Evolutionary conservation across 805 yeast species (phyloP).

Genomic region (Barnettozyma sucrosica): DNA sequence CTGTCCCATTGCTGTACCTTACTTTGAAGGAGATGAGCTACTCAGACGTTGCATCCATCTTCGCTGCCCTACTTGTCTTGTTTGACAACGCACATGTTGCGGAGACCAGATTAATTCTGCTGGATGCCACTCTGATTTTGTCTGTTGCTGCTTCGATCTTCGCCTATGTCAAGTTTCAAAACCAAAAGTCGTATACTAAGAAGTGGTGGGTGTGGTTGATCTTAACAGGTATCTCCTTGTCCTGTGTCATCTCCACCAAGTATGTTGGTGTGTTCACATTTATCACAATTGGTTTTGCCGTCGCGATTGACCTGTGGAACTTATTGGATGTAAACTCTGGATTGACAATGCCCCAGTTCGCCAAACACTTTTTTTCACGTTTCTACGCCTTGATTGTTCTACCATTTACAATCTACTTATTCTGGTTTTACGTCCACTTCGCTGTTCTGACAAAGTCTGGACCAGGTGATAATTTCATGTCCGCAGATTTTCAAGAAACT

Average conservation of each 20-base stretch:
- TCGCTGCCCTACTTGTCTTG: constrained; percentile 70
- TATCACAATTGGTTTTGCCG: constrained; percentile 82
- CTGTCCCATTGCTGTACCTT: constrained; percentile 77
- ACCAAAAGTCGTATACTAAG: constrained; percentile 57
- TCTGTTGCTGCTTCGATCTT: constrained; percentile 79
- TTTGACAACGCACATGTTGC: constrained; percentile 88
- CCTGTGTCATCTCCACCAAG: constrained; percentile 91
- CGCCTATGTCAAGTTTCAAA: constrained; percentile 72
- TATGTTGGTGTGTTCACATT: constrained; percentile 95
- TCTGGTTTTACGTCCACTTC: constrained; percentile 92
- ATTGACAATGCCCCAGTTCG: constrained; percentile 47
- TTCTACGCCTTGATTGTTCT: constrained; percentile 62
- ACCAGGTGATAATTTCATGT: constrained; percentile 93
- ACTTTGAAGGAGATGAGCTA: constrained; percentile 84
- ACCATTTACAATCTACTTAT: constrained; percentile 77
- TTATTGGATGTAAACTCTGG: constrained; percentile 70
- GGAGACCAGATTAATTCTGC: constrained; percentile 83
- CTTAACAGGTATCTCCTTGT: constrained; percentile 77
- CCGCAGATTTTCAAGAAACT: constrained; percentile 91
- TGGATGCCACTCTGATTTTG: constrained; percentile 84
- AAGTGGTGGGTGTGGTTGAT: constrained; percentile 87
- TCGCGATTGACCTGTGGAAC: constrained; percentile 81
- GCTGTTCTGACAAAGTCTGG: constrained; percentile 79
- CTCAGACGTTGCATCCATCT: constrained; percentile 69
- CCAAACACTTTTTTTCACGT: constrained; percentile 72